A percentile compares a stretch with the other conserved stretches of the same genome.
Evolutionary conservation across 1,139 yeast genomes (phyloP).

Genomic region (Pichia sp.): DNA sequence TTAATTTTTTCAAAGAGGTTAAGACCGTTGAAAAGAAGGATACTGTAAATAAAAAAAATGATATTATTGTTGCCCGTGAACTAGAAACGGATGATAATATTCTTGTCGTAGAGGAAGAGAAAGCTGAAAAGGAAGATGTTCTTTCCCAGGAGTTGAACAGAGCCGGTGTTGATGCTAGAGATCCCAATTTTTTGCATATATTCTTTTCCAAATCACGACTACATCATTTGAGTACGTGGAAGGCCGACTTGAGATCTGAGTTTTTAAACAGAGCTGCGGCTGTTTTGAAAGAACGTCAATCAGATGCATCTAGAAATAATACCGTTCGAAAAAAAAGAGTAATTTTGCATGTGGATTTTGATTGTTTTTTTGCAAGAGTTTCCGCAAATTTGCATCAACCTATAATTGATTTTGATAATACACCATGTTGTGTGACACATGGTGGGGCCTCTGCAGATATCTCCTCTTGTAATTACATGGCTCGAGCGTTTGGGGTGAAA

Average conservation of each 20-base stretch:
- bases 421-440: conserved; percentile 82
- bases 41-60: too few relatives aligned
- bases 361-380: conserved; percentile 88
- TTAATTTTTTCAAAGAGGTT: neutral
- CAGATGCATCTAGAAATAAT: neutral
- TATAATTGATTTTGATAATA: conserved; percentile 48
- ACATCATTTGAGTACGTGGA: conserved; percentile 88
- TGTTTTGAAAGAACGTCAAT: conserved; percentile 17
- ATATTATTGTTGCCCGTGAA: too few relatives aligned
- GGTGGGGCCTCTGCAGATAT: conserved; percentile 70
- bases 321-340: conserved; percentile 20
- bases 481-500: conserved; percentile 64
- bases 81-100: neutral
- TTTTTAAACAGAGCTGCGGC: conserved; percentile 45
- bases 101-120: conserved; percentile 6
- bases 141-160: conserved; percentile 12
- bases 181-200: conserved; percentile 66
- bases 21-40: neutral
- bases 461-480: conserved; percentile 90
- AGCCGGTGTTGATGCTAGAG: conserved; percentile 53
- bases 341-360: conserved; percentile 84
- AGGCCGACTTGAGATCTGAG: conserved; percentile 62
- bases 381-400: conserved; percentile 55
- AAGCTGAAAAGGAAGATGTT: conserved; percentile 9
- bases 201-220: conserved; percentile 80